Evolutionary conservation across 805 yeast genomes (phyloP), one percentile per base, ranked within the genome.

Genomic region (Hanseniaspora clermontiae): DNA sequence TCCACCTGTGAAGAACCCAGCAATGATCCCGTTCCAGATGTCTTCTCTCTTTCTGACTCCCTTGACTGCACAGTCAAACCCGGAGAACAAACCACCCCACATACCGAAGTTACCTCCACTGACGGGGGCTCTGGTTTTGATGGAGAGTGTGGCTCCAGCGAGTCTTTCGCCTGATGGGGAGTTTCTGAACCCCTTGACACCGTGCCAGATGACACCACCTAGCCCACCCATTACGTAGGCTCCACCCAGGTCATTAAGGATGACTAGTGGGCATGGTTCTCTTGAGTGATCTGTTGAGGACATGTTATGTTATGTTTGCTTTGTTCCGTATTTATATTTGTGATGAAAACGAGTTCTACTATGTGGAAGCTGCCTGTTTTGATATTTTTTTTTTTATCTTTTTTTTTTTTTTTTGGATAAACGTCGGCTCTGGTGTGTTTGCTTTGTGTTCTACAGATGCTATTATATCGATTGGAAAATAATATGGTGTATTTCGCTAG

Each of bases 201-300:
- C 97, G 75, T 93, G 97, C 98, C 98, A 93, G 60, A 93, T 83
- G 65, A 91, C 83, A 62, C 99, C 99, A 75, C 98, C 98, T 66
- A 93, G 86, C 64, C 82, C 96, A 74, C 99, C 99, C 97, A 93
- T 91, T 66, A 97, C 83, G 67, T 90, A 93, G 58, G 98, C 97
- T 70, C 97, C 97, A 68, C 99, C 99, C 66, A 93, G 93, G 76
- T 93, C 99, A 72, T 84, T 91, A 62, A 93, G 75, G 62, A 93
- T 88, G 58, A 93, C 97, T 62, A 91, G 79, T 57, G 99, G 99
- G 74, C 99, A 93, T 64, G 99, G 99, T 70, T 93, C 99, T 81
- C 97, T 87, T 46, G 96, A 82, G 73, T 93, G 97, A 74, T 93
- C 98, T 57, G 96, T 95, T 49, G 95, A 84, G 90, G 85, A 84